Conservation (phyloP, 192 early-diverging fungal genomes). For the Coemansia sp. region DNA sequence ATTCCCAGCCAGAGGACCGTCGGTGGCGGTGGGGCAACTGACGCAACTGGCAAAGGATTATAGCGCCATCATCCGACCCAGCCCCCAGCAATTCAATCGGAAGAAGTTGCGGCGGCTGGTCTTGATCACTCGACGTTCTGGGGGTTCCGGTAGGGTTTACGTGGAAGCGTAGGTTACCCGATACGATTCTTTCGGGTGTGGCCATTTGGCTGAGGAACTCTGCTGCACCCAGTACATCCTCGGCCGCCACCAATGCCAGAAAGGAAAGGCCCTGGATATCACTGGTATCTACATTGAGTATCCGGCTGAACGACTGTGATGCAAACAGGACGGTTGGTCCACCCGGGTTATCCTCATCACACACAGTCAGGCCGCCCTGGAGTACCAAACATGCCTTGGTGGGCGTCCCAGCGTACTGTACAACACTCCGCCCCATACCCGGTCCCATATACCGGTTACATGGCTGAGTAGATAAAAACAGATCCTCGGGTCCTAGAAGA, state of each 20-base stretch:
- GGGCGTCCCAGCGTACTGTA: neutral
- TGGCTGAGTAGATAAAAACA: no score
- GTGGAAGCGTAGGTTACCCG: slow-evolving; percentile 1
- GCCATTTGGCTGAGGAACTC: slow-evolving; percentile 16
- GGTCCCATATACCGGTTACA: no score
- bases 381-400: slow-evolving; percentile 27
- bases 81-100: slow-evolving; percentile 22
- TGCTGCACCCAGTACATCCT: slow-evolving; percentile 10
- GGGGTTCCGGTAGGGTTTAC: neutral
- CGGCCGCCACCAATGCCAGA: slow-evolving; percentile 11
- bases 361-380: neutral
- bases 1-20: neutral
- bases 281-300: slow-evolving; percentile 10
- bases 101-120: neutral
- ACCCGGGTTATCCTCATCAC: neutral
- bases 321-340: slow-evolving; percentile 29
- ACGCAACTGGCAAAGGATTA: slow-evolving; percentile 30
- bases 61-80: slow-evolving; percentile 29
- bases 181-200: neutral
- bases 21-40: no score
- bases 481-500: no score
- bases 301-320: slow-evolving; percentile 17
- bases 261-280: slow-evolving; percentile 29
- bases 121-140: neutral
- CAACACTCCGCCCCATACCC: neutral